A percentile compares a stretch with the other conserved stretches of the same genome.
These are phyloP conservation scores for Wilhelminamyces savonicus DNA, from an alignment of 805 yeast genomes.

Conservation along the genomic window DNA sequence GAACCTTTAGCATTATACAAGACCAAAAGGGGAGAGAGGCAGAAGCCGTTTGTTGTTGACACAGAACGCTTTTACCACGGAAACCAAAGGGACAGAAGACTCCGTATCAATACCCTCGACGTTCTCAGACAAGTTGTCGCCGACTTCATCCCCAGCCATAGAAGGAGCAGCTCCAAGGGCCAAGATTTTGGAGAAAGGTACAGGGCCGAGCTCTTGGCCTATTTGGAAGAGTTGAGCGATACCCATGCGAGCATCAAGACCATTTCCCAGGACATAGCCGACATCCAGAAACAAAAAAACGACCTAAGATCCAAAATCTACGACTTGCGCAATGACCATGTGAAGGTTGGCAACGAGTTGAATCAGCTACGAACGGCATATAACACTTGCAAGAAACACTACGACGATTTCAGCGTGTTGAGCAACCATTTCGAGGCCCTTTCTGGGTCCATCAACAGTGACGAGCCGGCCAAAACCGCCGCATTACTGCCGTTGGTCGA, in stretches of 20 bases:
- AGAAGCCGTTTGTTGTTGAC: conserved; percentile 23
- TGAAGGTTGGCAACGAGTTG: conserved; percentile 25
- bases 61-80: conserved; percentile 21
- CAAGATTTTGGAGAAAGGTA: conserved; percentile 27
- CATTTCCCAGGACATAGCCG: conserved; percentile 19
- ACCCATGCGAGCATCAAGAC: conserved; percentile 29
- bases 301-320: conserved; percentile 22
- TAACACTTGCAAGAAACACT: conserved; percentile 8
- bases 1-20: no score
- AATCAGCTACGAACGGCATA: conserved; percentile 18
- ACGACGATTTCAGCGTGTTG: conserved; percentile 9
- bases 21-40: conserved; percentile 18
- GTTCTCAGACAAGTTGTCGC: conserved; percentile 28
- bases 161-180: conserved; percentile 15
- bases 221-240: conserved; percentile 25
- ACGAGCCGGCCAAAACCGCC: conserved; percentile 1
- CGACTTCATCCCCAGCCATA: conserved; percentile 17
- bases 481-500: conserved; percentile 3
- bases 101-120: conserved; percentile 28
- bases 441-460: conserved; percentile 1
- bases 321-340: conserved; percentile 24
- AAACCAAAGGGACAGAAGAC: conserved; percentile 15
- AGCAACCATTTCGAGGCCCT: conserved; percentile 4
- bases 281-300: conserved; percentile 26
- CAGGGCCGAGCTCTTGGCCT: conserved; percentile 19